Evolutionary conservation across 352 stramenopile genomes (phyloP), one percentile per base, ranked within the genome.

Genomic region (Pythium apleroticum): DNA sequence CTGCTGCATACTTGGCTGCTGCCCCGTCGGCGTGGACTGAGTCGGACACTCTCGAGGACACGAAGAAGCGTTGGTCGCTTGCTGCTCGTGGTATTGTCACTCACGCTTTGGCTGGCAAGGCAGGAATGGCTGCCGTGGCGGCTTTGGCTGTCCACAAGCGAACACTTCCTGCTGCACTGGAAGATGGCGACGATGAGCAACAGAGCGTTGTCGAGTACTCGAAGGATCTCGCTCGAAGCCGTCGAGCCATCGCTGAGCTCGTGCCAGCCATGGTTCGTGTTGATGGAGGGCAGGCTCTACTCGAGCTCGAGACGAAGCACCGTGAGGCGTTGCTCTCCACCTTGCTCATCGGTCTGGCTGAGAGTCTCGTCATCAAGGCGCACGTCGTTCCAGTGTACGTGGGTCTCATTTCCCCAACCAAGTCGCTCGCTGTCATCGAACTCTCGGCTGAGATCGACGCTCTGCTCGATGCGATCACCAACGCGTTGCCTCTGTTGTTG

Each of bases 251-350:
- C 39, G 74, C 90, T 31, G 52, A 75, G 31, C 71, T 95, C 0
- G 54, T 91, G 4, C 66, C 66, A 20, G 70, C 65, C 4, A 76
- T 92, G 56, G 63, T 76, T 15, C 45, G 60, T 3, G 69, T 68
- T 3, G 78, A 86, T 28, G 33, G 56, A 9, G 75, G 73, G 15
- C 71, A 83, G 22, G 11, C 54, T 4, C 65, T 90, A 0, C 69
- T 78, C 5, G 79, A 90, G 25, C 74, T 93, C 37, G 74, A 79
- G 30, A 52, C 60, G 1, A 71, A 79, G 12, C 80, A 89, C 48
- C 80, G 85, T n/a, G 84, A 95, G 60, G 79, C 80, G 15, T 45
- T 95, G 35, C 57, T 92, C 1, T 82, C 75, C 1, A 81, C 74
- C 2, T 72, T 88, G 52, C 53, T 94, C 0, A 81, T 74, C 15